These are phyloP conservation scores for Chlamydomonas urium DNA, from an alignment of 139 green algal genomes.

Conservation along the genomic window DNA sequence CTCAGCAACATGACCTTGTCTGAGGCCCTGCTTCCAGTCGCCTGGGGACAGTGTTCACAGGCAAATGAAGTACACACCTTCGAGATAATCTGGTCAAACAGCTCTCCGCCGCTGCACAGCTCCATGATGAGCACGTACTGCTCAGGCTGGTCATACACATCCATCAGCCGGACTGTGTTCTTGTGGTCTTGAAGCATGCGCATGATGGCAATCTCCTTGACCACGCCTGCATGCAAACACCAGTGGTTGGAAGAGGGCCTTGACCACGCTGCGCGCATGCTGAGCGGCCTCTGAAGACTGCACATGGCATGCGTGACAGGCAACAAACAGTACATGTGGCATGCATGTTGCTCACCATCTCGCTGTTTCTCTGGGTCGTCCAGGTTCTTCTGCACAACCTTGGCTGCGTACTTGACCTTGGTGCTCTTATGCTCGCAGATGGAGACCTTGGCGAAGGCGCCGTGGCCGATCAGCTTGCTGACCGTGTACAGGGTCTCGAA, in stretches of 20 bases:
- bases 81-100: constrained; percentile 72
- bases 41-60: too few relatives aligned
- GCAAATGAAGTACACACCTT: too few relatives aligned
- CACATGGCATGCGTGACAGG: too few relatives aligned
- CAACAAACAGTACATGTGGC: too few relatives aligned
- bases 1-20: too few relatives aligned
- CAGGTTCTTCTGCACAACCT: constrained; percentile 42
- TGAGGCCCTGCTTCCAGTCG: too few relatives aligned
- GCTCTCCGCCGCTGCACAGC: constrained; percentile 57
- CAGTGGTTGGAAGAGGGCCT: too few relatives aligned
- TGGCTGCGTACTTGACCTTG: constrained; percentile 39
- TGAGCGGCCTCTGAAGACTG: too few relatives aligned
- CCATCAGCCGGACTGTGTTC: constrained; percentile 46
- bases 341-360: constrained; percentile 43
- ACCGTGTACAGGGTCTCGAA: constrained; percentile 33
- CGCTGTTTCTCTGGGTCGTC: constrained; percentile 49
- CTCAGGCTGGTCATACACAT: constrained; percentile 51
- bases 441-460: constrained; percentile 49
- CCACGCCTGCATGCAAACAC: constrained; percentile 36
- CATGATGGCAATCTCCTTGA: constrained; percentile 68
- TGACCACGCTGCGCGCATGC: too few relatives aligned
- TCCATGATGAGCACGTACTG: constrained; percentile 50
- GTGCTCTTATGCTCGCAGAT: constrained; percentile 37
- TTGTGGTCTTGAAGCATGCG: constrained; percentile 50
- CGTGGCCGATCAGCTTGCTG: constrained; percentile 47